phyloP scores from a whole-genome alignment of 257 asterid genomes.

The Solanum pimpinellifolium region DNA sequence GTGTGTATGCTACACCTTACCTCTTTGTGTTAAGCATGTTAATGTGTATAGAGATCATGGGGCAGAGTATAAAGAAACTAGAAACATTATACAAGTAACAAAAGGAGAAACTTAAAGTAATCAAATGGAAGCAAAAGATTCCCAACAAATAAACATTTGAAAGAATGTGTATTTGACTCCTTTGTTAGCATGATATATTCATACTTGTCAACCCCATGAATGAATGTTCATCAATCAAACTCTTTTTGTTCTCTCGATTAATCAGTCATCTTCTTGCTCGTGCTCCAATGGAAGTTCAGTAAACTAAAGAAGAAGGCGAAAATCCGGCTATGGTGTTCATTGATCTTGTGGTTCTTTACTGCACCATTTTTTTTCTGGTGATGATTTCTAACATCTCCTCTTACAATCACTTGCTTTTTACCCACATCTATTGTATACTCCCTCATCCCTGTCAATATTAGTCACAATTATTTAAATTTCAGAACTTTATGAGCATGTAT shows the following conservation, averaged over 20 bases:
- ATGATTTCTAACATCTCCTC: conserved; percentile 1
- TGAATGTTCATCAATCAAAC: neutral
- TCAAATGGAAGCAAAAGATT: neutral
- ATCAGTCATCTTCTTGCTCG: neutral
- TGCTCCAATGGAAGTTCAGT: neutral
- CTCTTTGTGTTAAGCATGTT: too few relatives aligned
- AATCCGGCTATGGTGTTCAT: neutral
- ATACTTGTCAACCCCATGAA: neutral
- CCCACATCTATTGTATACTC: conserved; percentile 11
- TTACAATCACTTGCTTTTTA: conserved; percentile 5
- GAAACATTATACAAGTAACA: neutral
- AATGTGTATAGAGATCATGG: too few relatives aligned
- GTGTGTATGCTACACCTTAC: neutral
- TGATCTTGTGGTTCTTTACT: neutral
- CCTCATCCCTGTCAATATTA: conserved; percentile 5
- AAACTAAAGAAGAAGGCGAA: neutral
- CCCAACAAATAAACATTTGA: neutral
- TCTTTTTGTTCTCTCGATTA: neutral
- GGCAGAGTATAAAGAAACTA: neutral
- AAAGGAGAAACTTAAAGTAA: neutral
- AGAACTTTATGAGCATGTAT: neutral
- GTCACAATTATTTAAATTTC: neutral
- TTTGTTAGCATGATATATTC: neutral
- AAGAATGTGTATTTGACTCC: neutral
- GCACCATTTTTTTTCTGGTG: neutral